phyloP scores from a whole-genome alignment of 495 filamentous ascomycete genomes.

The Neurospora sp. region DNA sequence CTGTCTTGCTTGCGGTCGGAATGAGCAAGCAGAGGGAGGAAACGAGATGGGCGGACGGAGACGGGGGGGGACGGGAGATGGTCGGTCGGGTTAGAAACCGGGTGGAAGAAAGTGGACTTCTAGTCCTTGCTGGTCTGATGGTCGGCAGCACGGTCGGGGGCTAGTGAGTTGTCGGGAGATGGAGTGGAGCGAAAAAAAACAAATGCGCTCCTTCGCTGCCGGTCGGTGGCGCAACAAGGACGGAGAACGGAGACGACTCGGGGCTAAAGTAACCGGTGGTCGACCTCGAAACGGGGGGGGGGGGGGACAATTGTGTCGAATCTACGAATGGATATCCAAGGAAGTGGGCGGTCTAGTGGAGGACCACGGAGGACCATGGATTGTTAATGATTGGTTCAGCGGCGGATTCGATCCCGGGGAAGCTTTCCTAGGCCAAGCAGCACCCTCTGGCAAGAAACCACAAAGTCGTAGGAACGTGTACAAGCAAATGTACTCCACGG shows the following conservation, averaged over 20 bases:
- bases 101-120: background rate
- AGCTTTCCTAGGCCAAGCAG: background rate
- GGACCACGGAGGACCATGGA: background rate
- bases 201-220: background rate
- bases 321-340: background rate
- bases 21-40: background rate
- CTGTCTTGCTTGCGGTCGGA: background rate
- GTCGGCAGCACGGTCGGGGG: background rate
- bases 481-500: background rate
- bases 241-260: slow-evolving; percentile 7
- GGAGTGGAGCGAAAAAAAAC: background rate
- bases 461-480: background rate
- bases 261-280: slow-evolving; percentile 6
- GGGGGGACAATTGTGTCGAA: background rate
- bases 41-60: background rate
- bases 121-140: background rate
- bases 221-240: slow-evolving; percentile 19
- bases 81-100: background rate
- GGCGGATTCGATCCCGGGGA: background rate
- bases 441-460: background rate
- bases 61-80: background rate
- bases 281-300: background rate
- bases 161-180: background rate
- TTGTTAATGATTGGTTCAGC: background rate
- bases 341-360: background rate